These are phyloP conservation scores for Aspergillus ellipticus DNA, from an alignment of 495 filamentous ascomycete genomes.

Conservation along the genomic window DNA sequence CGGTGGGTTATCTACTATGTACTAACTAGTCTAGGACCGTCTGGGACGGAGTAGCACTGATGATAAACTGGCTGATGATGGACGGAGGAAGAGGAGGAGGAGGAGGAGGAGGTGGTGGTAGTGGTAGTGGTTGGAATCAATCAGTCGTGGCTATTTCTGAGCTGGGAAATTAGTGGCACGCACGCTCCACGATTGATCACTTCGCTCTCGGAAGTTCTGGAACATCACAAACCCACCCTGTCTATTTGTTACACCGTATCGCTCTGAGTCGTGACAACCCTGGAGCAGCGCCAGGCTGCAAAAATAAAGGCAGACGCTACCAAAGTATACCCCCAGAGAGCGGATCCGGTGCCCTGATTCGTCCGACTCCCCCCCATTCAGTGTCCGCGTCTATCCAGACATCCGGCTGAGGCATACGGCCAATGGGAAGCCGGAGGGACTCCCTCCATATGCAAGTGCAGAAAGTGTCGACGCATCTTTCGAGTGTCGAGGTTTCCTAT, in stretches of 20 bases:
- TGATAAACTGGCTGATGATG: slow-evolving; percentile 4
- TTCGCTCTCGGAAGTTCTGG: slow-evolving; percentile 10
- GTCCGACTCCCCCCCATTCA: background rate
- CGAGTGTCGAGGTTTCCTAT: background rate
- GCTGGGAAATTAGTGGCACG: slow-evolving; percentile 1
- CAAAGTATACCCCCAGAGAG: background rate
- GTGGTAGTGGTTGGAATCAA: background rate
- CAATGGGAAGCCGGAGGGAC: background rate
- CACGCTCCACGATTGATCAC: slow-evolving; percentile 9
- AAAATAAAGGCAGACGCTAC: background rate
- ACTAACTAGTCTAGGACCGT: no score
- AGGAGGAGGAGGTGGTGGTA: no score
- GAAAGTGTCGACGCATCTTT: background rate
- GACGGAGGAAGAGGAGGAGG: no score
- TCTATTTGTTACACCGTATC: slow-evolving; percentile 12
- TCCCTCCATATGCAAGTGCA: background rate
- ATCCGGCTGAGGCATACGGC: background rate
- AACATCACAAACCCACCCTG: slow-evolving; percentile 8
- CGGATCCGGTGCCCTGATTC: background rate
- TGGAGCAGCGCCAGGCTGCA: slow-evolving; percentile 6
- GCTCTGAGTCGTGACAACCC: slow-evolving; percentile 1
- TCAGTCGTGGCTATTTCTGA: slow-evolving; percentile 3
- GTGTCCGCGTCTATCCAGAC: background rate
- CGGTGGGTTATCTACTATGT: no score
- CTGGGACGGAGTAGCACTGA: background rate